phyloP scores from a whole-genome alignment of 148 eudicot genomes.

The Camellia granthamiana region DNA sequence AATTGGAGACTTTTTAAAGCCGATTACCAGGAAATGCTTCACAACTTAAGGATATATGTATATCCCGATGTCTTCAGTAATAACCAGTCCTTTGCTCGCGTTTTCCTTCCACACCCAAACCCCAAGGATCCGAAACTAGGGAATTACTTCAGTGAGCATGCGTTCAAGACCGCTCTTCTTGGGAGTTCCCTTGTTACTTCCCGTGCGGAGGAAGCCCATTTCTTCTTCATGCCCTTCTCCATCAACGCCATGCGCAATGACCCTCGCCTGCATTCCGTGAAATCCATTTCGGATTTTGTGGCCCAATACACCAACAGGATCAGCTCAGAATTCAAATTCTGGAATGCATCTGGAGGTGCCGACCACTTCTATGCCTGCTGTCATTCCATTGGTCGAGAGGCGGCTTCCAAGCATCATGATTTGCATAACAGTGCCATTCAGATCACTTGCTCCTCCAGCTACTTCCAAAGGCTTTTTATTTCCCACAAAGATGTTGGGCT shows the following conservation, averaged over 20 bases:
- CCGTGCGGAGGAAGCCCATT: constrained; percentile 32
- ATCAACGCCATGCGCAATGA: constrained; percentile 40
- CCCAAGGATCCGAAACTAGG: constrained; percentile 22
- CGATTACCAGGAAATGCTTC: constrained; percentile 35
- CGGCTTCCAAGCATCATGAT: constrained; percentile 21
- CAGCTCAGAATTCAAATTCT: constrained; percentile 21
- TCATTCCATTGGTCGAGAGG: constrained; percentile 42
- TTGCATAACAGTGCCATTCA: constrained; percentile 35
- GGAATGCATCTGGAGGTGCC: constrained; percentile 44
- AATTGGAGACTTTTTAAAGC: constrained; percentile 28
- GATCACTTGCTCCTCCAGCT: constrained; percentile 37
- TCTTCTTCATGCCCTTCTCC: constrained; percentile 49
- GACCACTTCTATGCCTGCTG: constrained; percentile 43
- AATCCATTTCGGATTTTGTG: constrained; percentile 27
- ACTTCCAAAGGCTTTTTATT: constrained; percentile 39
- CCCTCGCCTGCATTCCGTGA: constrained; percentile 25
- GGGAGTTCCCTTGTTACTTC: constrained; percentile 24
- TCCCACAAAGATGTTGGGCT: constrained; percentile 38
- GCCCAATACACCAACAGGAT: constrained; percentile 24
- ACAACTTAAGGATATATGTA: constrained; percentile 32
- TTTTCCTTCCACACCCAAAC: constrained; percentile 31
- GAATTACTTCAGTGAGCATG: constrained; percentile 44
- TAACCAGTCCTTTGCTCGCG: constrained; percentile 18
- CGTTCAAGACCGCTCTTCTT: constrained; percentile 35
- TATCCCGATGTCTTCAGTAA: constrained; percentile 24